These are phyloP conservation scores for Ogataea philodendri DNA, from an alignment of 805 yeast genomes.

Conservation along the genomic window DNA sequence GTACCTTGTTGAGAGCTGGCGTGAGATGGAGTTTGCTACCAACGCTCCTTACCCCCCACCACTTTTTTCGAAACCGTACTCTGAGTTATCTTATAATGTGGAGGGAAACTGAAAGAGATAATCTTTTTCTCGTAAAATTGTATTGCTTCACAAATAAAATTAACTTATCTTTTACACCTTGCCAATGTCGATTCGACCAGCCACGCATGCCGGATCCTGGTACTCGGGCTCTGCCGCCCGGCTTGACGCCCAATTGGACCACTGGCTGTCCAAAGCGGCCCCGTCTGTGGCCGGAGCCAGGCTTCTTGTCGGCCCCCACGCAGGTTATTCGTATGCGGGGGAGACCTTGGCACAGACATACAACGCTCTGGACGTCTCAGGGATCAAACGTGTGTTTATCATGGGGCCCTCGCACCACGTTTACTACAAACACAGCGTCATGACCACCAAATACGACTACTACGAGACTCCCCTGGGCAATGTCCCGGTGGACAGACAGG, in stretches of 20 bases:
- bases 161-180: not conserved
- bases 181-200: slow-evolving; percentile 39
- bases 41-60: slow-evolving; percentile 33
- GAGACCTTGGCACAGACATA: slow-evolving; percentile 74
- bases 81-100: slow-evolving; percentile 11
- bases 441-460: slow-evolving; percentile 47
- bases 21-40: slow-evolving; percentile 36
- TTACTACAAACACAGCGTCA: slow-evolving; percentile 62
- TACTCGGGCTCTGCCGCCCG: slow-evolving; percentile 48
- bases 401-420: slow-evolving; percentile 94
- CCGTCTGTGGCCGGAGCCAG: slow-evolving; percentile 41
- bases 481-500: slow-evolving; percentile 59
- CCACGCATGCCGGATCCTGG: slow-evolving; percentile 94
- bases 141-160: not conserved
- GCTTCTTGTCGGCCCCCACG: slow-evolving; percentile 72
- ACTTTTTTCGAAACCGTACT: slow-evolving; percentile 28
- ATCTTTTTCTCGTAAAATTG: no score
- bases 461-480: slow-evolving; percentile 86
- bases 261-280: slow-evolving; percentile 42
- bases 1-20: slow-evolving; percentile 31
- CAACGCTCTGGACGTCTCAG: slow-evolving; percentile 59
- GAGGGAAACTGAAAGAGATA: not conserved
- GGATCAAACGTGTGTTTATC: slow-evolving; percentile 63
- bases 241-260: slow-evolving; percentile 51
- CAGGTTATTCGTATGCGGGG: slow-evolving; percentile 88